These are phyloP conservation scores for Fusarium camptoceras DNA, from an alignment of 2,329 filamentous ascomycete genomes.

Conservation along the genomic window DNA sequence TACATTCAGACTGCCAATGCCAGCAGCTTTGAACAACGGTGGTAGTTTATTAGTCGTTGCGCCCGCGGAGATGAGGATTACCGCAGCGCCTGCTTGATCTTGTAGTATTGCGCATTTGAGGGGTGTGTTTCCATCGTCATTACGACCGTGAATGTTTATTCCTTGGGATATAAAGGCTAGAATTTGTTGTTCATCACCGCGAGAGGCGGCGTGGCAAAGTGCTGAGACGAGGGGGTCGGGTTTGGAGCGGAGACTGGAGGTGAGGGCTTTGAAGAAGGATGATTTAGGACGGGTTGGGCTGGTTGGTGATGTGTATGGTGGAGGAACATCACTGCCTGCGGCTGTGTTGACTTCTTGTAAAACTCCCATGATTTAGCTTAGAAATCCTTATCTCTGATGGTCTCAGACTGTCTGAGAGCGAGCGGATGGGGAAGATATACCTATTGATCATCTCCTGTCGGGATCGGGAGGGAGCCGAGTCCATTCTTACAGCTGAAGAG, in stretches of 20 bases:
- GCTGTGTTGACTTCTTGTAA: background rate
- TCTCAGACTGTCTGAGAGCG: fast-evolving
- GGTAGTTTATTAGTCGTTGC: background rate
- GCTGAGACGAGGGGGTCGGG: conserved; percentile 8
- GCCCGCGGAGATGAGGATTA: conserved; percentile 1
- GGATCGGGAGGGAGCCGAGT: background rate
- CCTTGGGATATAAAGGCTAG: background rate
- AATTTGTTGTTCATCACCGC: conserved; percentile 5
- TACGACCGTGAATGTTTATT: conserved; percentile 9
- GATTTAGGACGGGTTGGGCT: background rate
- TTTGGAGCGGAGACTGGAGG: background rate
- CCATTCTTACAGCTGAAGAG: background rate
- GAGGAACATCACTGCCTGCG: background rate
- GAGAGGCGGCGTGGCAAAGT: background rate
- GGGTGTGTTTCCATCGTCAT: conserved; percentile 10
- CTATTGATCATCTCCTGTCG: too few relatives aligned
- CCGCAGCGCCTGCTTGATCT: background rate
- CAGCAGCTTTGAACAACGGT: background rate
- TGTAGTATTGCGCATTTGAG: background rate
- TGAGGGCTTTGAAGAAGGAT: background rate
- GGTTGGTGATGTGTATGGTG: background rate
- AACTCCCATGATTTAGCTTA: background rate
- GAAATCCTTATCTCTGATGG: fast-evolving
- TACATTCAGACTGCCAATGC: background rate
- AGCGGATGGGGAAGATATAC: too few relatives aligned